Percentiles rank a stretch among this genome's conserved stretches.
Conservation (phyloP, 768 basidiomycete genomes). For the Leucosporidium scottii region DNA sequence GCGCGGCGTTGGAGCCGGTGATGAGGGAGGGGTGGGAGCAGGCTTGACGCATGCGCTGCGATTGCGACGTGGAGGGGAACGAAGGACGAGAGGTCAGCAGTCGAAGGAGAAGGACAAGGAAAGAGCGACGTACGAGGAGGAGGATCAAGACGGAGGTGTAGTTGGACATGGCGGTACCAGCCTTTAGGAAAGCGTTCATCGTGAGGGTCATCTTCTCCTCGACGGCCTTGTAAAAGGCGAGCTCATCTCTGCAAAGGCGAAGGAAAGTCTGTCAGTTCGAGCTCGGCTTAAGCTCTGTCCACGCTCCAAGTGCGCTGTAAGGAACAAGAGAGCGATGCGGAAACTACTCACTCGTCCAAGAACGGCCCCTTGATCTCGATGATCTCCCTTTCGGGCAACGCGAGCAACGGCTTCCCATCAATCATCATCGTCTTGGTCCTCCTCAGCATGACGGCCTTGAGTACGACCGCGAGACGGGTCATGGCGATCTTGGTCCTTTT, state of each 20-base stretch:
- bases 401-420: constrained; percentile 68
- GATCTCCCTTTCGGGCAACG: constrained; percentile 68
- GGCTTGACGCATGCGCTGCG: constrained; percentile 84
- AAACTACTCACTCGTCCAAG: constrained; percentile 44
- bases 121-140: constrained; percentile 30
- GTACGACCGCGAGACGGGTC: constrained; percentile 50
- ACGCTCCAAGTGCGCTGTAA: too few relatives aligned
- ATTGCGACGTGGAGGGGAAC: constrained; percentile 41
- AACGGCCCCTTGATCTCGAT: constrained; percentile 70
- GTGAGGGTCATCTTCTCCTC: constrained; percentile 48
- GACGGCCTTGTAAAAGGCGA: constrained; percentile 70
- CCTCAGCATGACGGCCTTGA: constrained; percentile 81
- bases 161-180: constrained; percentile 47
- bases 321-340: too few relatives aligned
- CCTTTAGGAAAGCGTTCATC: constrained; percentile 60
- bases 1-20: constrained; percentile 30
- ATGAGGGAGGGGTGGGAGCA: constrained; percentile 36
- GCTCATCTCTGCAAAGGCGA: constrained; percentile 49
- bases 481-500: constrained; percentile 48
- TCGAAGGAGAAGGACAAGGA: neutral
- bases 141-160: constrained; percentile 44
- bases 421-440: constrained; percentile 65
- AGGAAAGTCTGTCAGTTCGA: too few relatives aligned
- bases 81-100: neutral
- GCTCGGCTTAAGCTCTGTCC: too few relatives aligned